Evolutionary conservation across 164 flowering plant species (phyloP).

Genomic region (Paratinospora sagittata): DNA sequence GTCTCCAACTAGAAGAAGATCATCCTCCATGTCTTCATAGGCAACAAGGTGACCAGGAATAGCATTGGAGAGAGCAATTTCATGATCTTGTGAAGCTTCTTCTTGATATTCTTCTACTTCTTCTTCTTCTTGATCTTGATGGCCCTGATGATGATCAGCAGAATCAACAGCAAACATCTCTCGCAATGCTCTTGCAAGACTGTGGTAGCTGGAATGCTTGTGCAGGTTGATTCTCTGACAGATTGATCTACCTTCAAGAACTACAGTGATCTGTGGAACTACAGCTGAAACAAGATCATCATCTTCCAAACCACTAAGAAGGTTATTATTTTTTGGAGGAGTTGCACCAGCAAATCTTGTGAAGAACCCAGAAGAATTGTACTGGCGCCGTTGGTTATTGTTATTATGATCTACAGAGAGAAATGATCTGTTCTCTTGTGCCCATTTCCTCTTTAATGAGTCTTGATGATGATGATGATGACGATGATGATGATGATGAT

Average conservation of each 20-base stretch:
- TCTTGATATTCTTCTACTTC: too few species aligned
- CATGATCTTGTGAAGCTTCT: slow-evolving; percentile 9
- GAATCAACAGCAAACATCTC: slow-evolving; percentile 58
- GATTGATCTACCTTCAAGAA: slow-evolving; percentile 76
- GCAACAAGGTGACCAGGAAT: slow-evolving; percentile 76
- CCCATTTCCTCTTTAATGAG: slow-evolving; percentile 33
- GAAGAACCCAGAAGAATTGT: slow-evolving; percentile 11
- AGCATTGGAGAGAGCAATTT: slow-evolving; percentile 56
- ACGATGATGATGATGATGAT: too few species aligned
- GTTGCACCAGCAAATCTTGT: slow-evolving; percentile 14
- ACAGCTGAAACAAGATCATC: slow-evolving; percentile 35
- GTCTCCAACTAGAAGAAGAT: slow-evolving; percentile 83
- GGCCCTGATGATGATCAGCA: slow-evolving; percentile 5
- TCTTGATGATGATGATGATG: slow-evolving; percentile 35
- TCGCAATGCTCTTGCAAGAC: slow-evolving; percentile 58
- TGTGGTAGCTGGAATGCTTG: slow-evolving; percentile 52
- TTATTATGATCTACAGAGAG: neutral
- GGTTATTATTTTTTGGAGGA: neutral
- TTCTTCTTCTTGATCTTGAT: neutral
- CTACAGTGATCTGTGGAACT: slow-evolving; percentile 74
- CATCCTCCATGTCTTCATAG: slow-evolving; percentile 82
- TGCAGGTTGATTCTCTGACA: slow-evolving; percentile 73
- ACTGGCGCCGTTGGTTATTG: slow-evolving; percentile 7
- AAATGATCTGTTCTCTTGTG: slow-evolving; percentile 19
- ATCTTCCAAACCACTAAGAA: slow-evolving; percentile 25